Evolutionary conservation across 495 filamentous ascomycete genomes (phyloP), one percentile per base, ranked within the genome.

Genomic region (Hyaloscypha finlandica): DNA sequence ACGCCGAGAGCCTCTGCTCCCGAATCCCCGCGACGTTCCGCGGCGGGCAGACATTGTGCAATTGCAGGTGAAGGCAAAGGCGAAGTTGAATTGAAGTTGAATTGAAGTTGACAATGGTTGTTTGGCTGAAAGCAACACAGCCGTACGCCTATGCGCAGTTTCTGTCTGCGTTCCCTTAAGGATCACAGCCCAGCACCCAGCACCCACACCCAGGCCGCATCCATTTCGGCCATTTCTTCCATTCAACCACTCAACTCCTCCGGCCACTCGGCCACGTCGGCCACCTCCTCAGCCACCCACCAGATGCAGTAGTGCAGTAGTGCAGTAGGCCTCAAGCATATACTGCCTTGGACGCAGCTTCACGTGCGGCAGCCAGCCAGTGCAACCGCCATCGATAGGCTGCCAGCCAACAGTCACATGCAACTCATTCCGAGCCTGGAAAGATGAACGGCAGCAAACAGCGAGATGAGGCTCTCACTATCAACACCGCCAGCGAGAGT

Each of bases 311-410:
- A 25, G 25, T 8, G 25, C 25, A 25, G 25, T 25, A 25, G 25
- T 25, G 25, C 25, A 25, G 25, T 25, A 25, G 25, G 25, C 25
- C 25, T 25, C 25, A 25, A 25, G 25, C 25, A 25, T 25, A 2
- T 25, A 25, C 25, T 2, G 25, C 25, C 42, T 19, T 48, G n/a
- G 33, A n/a, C 8, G 51, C 30, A 32, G 63, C 62, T 65, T 57
- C 63, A 66, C 29, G 63, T 25, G 42, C 57, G 66, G 68, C 63
- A 70, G 63, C 48, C 59, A 66, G 63, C 68, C 68, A 66, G 30
- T 11, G 8, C 25, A n/a, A 30, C 16, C 12, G 19, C 22, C 4
- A 59, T 30, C 20, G 19, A 62, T 62, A 66, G 63, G 68, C 57
- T 62, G 3, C 48, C 29, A 62, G 45, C 58, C 48, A 63, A 32